These are phyloP conservation scores for Nemania serpens DNA, from an alignment of 2,329 filamentous ascomycete species.

Conservation along the genomic window DNA sequence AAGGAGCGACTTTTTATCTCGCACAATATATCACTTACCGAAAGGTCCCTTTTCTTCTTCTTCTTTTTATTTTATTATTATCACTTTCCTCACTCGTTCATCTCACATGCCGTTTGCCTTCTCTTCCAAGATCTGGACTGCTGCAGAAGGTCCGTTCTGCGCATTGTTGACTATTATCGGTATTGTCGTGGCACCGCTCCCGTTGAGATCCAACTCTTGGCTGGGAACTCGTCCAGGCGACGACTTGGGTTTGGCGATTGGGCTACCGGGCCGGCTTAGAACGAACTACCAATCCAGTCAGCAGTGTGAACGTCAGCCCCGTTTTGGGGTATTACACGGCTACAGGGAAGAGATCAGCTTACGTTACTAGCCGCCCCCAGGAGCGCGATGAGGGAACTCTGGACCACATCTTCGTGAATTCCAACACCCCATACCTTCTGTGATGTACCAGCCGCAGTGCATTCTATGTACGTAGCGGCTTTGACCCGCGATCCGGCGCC, in stretches of 20 bases:
- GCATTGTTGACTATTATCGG: slow-evolving; percentile 34
- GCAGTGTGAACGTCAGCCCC: neutral
- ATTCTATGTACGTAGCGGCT: slow-evolving; percentile 95
- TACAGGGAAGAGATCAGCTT: slow-evolving; percentile 47
- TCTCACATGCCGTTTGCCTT: slow-evolving; percentile 45
- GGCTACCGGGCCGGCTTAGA: slow-evolving; percentile 70
- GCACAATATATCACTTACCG: neutral
- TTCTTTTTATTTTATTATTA: too few species aligned
- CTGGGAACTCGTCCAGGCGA: slow-evolving; percentile 56
- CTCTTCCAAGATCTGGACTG: slow-evolving; percentile 46
- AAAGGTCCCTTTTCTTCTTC: too few species aligned
- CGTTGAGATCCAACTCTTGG: slow-evolving; percentile 45
- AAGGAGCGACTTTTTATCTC: slow-evolving; percentile 16
- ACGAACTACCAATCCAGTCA: slow-evolving; percentile 63
- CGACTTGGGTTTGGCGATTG: slow-evolving; percentile 65
- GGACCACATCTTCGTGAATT: slow-evolving; percentile 90
- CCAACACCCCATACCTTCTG: slow-evolving; percentile 88
- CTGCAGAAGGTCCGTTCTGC: slow-evolving; percentile 33
- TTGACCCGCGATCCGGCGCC: slow-evolving; percentile 80
- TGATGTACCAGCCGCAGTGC: slow-evolving; percentile 68
- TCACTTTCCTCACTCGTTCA: neutral
- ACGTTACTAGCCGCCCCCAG: slow-evolving; percentile 85
- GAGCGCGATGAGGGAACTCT: slow-evolving; percentile 84
- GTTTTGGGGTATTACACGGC: neutral
- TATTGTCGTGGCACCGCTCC: slow-evolving; percentile 26